A percentile compares a stretch with the other conserved stretches of the same genome.
Evolutionary conservation across 1,284 basidiomycete species (phyloP).

Genomic region (Boletus calvinii): DNA sequence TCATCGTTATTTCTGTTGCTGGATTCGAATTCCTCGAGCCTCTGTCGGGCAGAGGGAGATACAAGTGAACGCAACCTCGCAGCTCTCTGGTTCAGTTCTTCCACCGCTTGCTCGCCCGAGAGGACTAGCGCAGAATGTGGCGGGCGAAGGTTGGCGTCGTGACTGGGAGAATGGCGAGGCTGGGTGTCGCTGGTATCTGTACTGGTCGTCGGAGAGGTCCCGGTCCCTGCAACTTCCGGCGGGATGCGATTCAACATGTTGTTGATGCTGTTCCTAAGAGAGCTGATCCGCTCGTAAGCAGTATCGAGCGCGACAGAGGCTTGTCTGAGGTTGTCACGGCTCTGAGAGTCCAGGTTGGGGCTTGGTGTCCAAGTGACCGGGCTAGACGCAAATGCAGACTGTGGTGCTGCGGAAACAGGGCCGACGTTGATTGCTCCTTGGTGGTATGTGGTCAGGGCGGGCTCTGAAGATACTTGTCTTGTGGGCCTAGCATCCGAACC

Average conservation of each 20-base stretch:
- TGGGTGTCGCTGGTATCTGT: conserved; percentile 8
- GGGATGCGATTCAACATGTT: conserved; percentile 39
- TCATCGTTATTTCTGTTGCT: conserved; percentile 5
- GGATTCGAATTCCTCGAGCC: conserved; percentile 35
- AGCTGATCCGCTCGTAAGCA: conserved; percentile 50
- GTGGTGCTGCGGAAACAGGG: conserved; percentile 4
- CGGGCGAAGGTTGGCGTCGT: conserved; percentile 32
- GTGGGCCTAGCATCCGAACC: conserved; percentile 11
- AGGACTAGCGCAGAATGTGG: conserved; percentile 36
- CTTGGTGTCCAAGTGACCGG: conserved; percentile 15
- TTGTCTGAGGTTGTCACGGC: conserved; percentile 41
- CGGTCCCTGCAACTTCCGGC: conserved; percentile 16
- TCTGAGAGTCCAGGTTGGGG: conserved; percentile 23
- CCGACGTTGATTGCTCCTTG: conserved; percentile 10
- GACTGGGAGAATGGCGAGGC: conserved; percentile 14
- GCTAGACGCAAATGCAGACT: conserved; percentile 6
- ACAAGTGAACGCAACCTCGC: conserved; percentile 31
- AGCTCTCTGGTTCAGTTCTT: conserved; percentile 30
- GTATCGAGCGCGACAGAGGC: conserved; percentile 50
- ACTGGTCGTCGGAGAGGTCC: background rate
- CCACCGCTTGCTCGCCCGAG: conserved; percentile 27
- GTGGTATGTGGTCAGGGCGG: conserved; percentile 14
- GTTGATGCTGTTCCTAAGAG: conserved; percentile 46
- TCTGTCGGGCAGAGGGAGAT: conserved; percentile 30
- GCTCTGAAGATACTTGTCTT: conserved; percentile 14